Evolutionary conservation across 1,284 basidiomycete genomes (phyloP), one percentile per base, ranked within the genome.

Genomic region (Lentinula novae-zelandiae): DNA sequence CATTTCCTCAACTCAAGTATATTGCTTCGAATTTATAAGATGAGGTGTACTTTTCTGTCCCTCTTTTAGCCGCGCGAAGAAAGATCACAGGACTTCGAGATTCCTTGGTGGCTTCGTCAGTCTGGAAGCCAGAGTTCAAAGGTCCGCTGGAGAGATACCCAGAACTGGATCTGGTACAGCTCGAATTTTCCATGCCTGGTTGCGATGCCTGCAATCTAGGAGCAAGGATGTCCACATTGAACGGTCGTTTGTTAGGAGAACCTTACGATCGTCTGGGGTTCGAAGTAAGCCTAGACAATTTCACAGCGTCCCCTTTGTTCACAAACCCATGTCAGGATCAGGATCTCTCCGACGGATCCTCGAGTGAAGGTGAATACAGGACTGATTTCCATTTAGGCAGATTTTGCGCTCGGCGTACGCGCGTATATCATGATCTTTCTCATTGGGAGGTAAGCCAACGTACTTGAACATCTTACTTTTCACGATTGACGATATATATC

Each of bases 141-240:
- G 78, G 78, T 40, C 70, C 78, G 0, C 71, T 96, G 5, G 82
- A 89, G 68, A 83, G 67, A 53, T 88, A 86, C 70, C 92, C 93
- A 0, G 73, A 79, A 0, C 82, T 93, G 60, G 74, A 80, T 8
- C 70, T 89, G 31, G 65, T 75, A 31, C 67, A 67, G 20, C 71
- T 93, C 53, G 76, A 84, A 12, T 85, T 85, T 67, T 73, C 84
- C 7, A 73, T 85, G 44, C 81, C 84, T 5, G 75, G 77, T 13
- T 95, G 92, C 68, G 89, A 93, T 70, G 92, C 92, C 31, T 94
- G 92, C 70, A 82, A 87, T 71, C 77, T 93, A 20, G 83, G 88
- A 49, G 82, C 85, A 7, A 79, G 90, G 62, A 69, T 80, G 67
- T 90, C 89, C 9, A 90, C 85, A 1, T 61, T 84, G 2, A 64